These are phyloP conservation scores for Colletotrichum lindemuthianum DNA, from an alignment of 2,329 filamentous ascomycete genomes.

Conservation along the genomic window DNA sequence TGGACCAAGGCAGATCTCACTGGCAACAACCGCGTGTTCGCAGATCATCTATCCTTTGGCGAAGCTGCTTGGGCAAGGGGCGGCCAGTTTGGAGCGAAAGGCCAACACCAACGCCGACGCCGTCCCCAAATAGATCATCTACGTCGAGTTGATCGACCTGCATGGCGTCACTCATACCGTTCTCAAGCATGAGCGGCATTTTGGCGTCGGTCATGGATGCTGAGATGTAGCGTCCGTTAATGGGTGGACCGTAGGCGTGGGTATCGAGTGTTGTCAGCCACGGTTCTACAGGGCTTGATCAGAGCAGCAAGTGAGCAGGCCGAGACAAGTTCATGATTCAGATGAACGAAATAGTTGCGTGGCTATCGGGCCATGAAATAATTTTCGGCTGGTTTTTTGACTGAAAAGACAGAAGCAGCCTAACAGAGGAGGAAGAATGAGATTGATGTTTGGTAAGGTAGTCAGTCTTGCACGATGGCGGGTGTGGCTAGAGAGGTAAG, in stretches of 20 bases:
- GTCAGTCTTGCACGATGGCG: no score
- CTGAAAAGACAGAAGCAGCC: no score
- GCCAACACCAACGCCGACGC: conserved; percentile 69
- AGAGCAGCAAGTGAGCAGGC: conserved; percentile 10
- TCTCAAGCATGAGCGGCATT: conserved; percentile 66
- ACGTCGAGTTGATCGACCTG: conserved; percentile 67
- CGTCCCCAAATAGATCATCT: conserved; percentile 81
- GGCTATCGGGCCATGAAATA: no score
- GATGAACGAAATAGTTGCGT: no score
- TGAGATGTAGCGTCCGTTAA: not conserved
- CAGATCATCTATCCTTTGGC: conserved; percentile 80
- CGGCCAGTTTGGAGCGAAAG: conserved; percentile 62
- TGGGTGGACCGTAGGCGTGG: not conserved
- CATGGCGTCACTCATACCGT: conserved; percentile 56
- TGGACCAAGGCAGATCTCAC: conserved; percentile 60
- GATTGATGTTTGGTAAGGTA: no score
- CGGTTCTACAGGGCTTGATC: conserved; percentile 4
- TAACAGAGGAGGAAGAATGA: no score
- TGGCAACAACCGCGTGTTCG: conserved; percentile 81
- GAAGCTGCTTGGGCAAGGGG: conserved; percentile 72
- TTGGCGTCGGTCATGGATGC: conserved; percentile 47
- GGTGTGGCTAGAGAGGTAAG: no score
- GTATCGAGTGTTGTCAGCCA: conserved; percentile 10
- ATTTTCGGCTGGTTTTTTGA: no score
- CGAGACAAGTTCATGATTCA: conserved; percentile 22